Evolutionary conservation across 208 protist genomes (phyloP), one percentile per base, ranked within the genome.

Genomic region (Trypanosoma conorhini): DNA sequence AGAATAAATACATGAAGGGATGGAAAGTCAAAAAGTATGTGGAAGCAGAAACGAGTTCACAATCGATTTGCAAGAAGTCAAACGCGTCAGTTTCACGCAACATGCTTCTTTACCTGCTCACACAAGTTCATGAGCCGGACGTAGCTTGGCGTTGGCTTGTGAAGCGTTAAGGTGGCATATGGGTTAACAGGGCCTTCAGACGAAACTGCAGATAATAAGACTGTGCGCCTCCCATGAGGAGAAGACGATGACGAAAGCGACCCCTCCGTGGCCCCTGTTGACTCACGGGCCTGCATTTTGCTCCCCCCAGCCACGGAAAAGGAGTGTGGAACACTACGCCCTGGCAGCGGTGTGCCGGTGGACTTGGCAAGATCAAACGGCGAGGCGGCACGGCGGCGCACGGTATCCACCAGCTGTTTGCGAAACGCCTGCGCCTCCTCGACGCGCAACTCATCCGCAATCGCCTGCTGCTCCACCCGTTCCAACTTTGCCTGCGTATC

Each of bases 401-500:
- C 59, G 5, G 40, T 51, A 35, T 51, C 60, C 21, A 67, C 59
- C 7, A 76, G 33, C 30, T 58, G 52, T 52, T 63, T 54, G 22
- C 57, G 55, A 60, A 71, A 71, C 28, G 19, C 21, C 19, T 70
- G 63, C 17, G 58, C 54, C 15, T 71, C 64, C 26, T 60, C 60
- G 19, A 71, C 48, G 3, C 31, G 50, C 42, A 57, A 9, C n/a
- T 38, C 35, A 5, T 70, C 64, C 5, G 42, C 31, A 31, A 59
- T 17, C 31, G 52, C 30, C 28, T 76, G 60, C 24, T 59, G 26
- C 22, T 71, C 50, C 17, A 71, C 54, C 5, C 52, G 21, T 22
- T 76, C 63, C 63, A 62, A 24, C 30, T 55, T 68, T 13, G 71
- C 71, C 44, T 33, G 55, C 28, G 71, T 33, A 21, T 76, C 71